These are phyloP conservation scores for Yamadazyma kitorensis DNA, from an alignment of 805 yeast genomes.

Conservation along the genomic window DNA sequence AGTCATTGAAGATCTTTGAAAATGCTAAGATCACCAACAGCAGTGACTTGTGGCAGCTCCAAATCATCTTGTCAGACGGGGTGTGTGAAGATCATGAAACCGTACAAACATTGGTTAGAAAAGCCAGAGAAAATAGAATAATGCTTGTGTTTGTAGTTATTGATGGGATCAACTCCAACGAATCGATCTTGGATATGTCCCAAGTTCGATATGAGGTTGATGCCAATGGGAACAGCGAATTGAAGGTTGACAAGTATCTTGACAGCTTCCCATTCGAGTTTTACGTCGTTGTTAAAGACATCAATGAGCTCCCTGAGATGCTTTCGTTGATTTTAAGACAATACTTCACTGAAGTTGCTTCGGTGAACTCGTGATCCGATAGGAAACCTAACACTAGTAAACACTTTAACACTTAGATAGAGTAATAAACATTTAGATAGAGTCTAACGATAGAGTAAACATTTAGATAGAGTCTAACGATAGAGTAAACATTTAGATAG, in stretches of 20 bases:
- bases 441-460: no score
- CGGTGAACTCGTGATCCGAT: no score
- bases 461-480: no score
- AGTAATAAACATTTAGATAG: background rate
- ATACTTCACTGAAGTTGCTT: slow-evolving; percentile 69
- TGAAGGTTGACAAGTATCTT: slow-evolving; percentile 79
- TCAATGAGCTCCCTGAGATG: slow-evolving; percentile 89
- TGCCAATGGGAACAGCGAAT: slow-evolving; percentile 60
- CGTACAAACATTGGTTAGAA: slow-evolving; percentile 78
- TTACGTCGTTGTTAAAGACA: slow-evolving; percentile 88
- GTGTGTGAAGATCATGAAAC: slow-evolving; percentile 93
- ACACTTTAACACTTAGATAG: background rate
- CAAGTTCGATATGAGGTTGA: slow-evolving; percentile 84
- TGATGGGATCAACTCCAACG: slow-evolving; percentile 81
- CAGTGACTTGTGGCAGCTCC: slow-evolving; percentile 85
- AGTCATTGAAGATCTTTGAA: slow-evolving; percentile 71
- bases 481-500: no score
- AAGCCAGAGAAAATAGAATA: slow-evolving; percentile 86
- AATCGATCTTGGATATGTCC: slow-evolving; percentile 90
- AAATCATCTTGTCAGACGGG: slow-evolving; percentile 93
- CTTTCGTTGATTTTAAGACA: slow-evolving; percentile 86
- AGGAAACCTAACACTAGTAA: no score
- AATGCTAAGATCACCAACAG: slow-evolving; percentile 47
- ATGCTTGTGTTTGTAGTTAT: slow-evolving; percentile 94
- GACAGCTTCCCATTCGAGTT: slow-evolving; percentile 96